Conservation (phyloP, 1,284 basidiomycete genomes). For the Ustilago xerochloae region DNA sequence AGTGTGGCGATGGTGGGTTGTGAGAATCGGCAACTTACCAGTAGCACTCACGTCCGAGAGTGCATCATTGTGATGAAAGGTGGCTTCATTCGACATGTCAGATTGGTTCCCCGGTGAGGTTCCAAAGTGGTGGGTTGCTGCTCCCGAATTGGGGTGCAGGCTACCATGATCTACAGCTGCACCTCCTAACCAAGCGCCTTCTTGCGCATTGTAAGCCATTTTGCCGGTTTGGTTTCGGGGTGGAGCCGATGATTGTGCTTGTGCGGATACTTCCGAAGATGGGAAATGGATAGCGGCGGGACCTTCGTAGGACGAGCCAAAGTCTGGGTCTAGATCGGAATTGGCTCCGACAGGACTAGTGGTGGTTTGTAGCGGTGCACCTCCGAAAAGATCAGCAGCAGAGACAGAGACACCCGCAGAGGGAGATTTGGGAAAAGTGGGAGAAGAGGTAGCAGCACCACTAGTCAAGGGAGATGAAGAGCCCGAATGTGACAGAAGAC, state of each 20-base stretch:
- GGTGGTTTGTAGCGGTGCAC: slow-evolving; percentile 29
- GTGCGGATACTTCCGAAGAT: background rate
- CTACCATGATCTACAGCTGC: slow-evolving; percentile 11
- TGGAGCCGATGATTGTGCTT: background rate
- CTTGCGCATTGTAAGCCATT: slow-evolving; percentile 33
- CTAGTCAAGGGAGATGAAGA: slow-evolving; percentile 10
- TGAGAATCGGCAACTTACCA: too few species aligned
- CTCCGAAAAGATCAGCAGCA: slow-evolving; percentile 24
- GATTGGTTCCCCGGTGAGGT: slow-evolving; percentile 46
- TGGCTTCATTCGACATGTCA: slow-evolving; percentile 52
- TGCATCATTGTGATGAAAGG: slow-evolving; percentile 35
- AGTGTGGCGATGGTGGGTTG: background rate
- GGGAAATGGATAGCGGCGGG: slow-evolving; percentile 11
- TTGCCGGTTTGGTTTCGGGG: background rate
- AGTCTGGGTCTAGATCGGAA: slow-evolving; percentile 26
- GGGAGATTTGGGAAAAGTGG: background rate
- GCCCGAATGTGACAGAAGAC: slow-evolving; percentile 4
- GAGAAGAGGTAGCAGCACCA: slow-evolving; percentile 4
- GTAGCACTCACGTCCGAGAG: slow-evolving; percentile 33
- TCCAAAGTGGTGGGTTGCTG: slow-evolving; percentile 16
- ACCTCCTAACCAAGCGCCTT: slow-evolving; percentile 39
- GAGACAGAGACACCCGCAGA: slow-evolving; percentile 8
- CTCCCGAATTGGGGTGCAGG: slow-evolving; percentile 17
- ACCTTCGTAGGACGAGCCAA: slow-evolving; percentile 41
- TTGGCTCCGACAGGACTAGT: slow-evolving; percentile 18